Evolutionary conservation across 768 basidiomycete genomes (phyloP), one percentile per base, ranked within the genome.

Genomic region (Lyophyllum semitale): DNA sequence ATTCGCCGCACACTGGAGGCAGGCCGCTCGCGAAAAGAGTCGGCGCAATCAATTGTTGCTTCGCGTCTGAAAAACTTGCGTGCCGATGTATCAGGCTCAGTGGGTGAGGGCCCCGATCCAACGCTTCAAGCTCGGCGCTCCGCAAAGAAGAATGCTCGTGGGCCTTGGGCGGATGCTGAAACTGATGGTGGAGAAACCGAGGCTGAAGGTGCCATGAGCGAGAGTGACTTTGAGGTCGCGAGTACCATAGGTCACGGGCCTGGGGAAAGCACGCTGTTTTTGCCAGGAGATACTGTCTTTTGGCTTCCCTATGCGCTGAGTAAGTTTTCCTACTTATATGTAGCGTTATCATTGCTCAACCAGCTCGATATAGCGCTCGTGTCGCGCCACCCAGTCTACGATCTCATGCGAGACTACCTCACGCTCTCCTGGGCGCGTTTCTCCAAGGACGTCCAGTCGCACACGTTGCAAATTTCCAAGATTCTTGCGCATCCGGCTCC

Each of bases 401-500:
- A 95, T 66, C 79, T 96, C 52, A 93, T 98, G 90, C 83, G 91
- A 50, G 95, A 98, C 73, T 95, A 92, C 66, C 83, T 98, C 41
- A 94, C 94, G n/a, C 85, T 97, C 42, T 92, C 89, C 3, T 95
- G 93, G 93, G 93, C 93, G 17, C 87, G 91, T 46, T 94, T 93
- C 74, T 91, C 91, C 51, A 95, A 95, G 72, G 93, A 96, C 64
- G 93, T 95, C 4, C 91, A 93, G 71, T 89, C 90, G 0, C 95
- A 97, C 66, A 93, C 93, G 8, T 78, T 95, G 50, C 92, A 93
- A 67, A 93, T 93, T 53, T 88, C 88, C 48, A 92, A 92, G 70
- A 91, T 93, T 62, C 82, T 93, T 40, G 88, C 91, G 0, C 89
- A 91, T 66, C 92, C 92, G 25, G 90, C 91, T 11, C 93, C 92